phyloP scores from a whole-genome alignment of 257 asterid genomes.

The Buddleja alternifolia region DNA sequence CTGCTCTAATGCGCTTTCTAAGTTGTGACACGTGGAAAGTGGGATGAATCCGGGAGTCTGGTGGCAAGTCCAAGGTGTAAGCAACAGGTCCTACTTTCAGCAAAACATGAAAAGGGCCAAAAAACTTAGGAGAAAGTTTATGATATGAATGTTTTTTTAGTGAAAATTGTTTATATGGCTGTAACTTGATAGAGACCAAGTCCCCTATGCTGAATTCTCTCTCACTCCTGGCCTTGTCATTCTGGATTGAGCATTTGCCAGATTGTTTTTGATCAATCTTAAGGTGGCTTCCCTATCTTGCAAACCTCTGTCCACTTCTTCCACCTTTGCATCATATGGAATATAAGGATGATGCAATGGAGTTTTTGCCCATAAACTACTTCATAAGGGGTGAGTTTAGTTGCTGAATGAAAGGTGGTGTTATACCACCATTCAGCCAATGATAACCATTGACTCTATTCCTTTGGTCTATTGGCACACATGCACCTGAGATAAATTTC shows the following conservation, averaged over 20 bases:
- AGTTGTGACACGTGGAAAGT: not conserved
- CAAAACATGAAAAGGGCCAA: not conserved
- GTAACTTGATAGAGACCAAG: not conserved
- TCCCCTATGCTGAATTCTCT: not conserved
- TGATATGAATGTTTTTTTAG: not conserved
- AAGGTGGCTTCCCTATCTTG: not conserved
- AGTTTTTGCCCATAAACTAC: not conserved
- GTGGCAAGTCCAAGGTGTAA: no score
- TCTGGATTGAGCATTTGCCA: not conserved
- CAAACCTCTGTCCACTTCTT: not conserved
- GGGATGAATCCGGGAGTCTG: no score
- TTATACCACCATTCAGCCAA: slow-evolving; percentile 4
- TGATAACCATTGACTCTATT: not conserved
- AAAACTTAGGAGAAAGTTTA: not conserved
- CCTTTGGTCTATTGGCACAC: not conserved
- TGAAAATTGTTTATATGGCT: not conserved
- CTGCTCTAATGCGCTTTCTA: not conserved
- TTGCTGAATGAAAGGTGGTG: not conserved
- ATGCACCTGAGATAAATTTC: not conserved
- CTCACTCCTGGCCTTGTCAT: not conserved
- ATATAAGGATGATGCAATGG: not conserved
- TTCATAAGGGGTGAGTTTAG: not conserved
- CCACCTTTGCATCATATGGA: not conserved
- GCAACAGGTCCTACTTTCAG: not conserved
- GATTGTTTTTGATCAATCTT: not conserved